Evolutionary conservation across 805 yeast species (phyloP).

Genomic region (Candida insectalens): DNA sequence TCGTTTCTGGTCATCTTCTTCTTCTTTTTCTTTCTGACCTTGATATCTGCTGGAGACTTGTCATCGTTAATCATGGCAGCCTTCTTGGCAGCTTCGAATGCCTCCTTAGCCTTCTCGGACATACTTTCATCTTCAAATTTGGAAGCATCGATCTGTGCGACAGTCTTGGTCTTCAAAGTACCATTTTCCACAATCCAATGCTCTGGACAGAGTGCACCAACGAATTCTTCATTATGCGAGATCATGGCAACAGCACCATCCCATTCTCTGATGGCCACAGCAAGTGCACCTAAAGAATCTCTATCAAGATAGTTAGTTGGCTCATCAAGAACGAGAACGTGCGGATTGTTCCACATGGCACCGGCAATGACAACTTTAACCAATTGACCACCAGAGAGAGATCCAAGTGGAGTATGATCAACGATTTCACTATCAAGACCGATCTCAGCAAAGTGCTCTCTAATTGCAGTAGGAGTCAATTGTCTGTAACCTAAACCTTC

Average conservation of each 20-base stretch:
- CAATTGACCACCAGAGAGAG: constrained; percentile 95
- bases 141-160: constrained; percentile 59
- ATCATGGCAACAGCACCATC: constrained; percentile 97
- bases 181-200: constrained; percentile 98
- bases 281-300: constrained; percentile 95
- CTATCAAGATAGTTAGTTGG: constrained; percentile 98
- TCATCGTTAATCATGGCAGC: constrained; percentile 45
- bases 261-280: constrained; percentile 97
- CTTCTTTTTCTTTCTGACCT: constrained; percentile 75
- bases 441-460: constrained; percentile 95
- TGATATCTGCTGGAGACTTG: constrained; percentile 92
- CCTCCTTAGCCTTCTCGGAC: constrained; percentile 33
- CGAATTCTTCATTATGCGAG: constrained; percentile 94
- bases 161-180: constrained; percentile 75
- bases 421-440: constrained; percentile 98
- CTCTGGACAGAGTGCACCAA: constrained; percentile 95
- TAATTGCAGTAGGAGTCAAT: constrained; percentile 79
- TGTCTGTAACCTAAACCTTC: constrained; percentile 99
- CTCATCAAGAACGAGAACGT: constrained; percentile 90
- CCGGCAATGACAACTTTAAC: constrained; percentile 99
- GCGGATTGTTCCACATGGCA: constrained; percentile 99
- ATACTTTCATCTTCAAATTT: constrained; percentile 76
- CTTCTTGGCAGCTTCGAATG: constrained; percentile 34
- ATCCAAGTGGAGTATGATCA: constrained; percentile 95
- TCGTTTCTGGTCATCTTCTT: constrained; percentile 97